Base-by-base conservation (phyloP, 192 early-diverging fungal species). In the Diversispora eburnea region DNA sequence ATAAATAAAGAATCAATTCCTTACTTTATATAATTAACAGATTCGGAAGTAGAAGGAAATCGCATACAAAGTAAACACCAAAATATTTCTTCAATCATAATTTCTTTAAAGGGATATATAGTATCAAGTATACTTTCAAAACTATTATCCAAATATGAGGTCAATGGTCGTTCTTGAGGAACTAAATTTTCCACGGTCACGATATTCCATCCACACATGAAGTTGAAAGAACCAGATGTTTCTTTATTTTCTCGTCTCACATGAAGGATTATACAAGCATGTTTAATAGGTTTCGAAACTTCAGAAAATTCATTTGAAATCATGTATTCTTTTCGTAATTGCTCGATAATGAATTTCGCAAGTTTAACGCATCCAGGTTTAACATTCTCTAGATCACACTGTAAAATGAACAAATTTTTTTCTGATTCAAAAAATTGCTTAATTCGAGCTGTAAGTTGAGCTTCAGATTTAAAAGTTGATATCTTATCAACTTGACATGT, bases 1-100 rank as follows among this genome's bases (percentile, higher is more conserved):
- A 17, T 17, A 13, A 54, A 54, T 54, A 54, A 7, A 20, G 17
- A 17, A 7, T 20, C 8, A 8, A 49, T 4, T 43, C 13, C 65
- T 48, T 67, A 67, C 65, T 49, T 43, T 42, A 73, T 62, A 46
- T 73, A 52, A 17, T 73, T 52, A 12, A 64, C 47, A 46, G 72
- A 73, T 63, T 63, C 58, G 4, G 20, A 6, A 20, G 65, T 20
- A 20, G 56, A 46, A 66, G 64, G 57, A 60, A 59, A 73, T 63
- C 48, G 67, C 17, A 73, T 73, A 49, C 72, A 73, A 9, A 73
- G 59, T n/a, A 73, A 42, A 63, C 72, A 73, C 72, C 72, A 73
- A 33, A 62, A 49, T 51, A 73, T 48, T 20, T 73, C 72, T 46
- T 63, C 60, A 17, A 22, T 25, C 10, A 73, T 42, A 0, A 73